phyloP scores from a whole-genome alignment of 2,329 filamentous ascomycete species.

The Ascochyta viciae-villosae region DNA sequence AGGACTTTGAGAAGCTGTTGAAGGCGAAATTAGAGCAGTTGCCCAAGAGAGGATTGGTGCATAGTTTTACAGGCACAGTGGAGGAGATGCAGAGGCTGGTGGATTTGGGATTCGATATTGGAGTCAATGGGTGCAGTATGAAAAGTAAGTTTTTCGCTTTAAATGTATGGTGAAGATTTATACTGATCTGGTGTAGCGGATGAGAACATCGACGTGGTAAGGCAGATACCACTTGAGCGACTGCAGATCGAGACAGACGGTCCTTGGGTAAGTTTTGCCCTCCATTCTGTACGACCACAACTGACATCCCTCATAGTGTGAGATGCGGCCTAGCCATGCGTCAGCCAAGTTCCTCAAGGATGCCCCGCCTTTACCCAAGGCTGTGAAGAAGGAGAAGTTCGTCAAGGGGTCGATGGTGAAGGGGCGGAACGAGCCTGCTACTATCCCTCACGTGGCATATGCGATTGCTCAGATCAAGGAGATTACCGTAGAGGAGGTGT shows the following conservation, averaged over 20 bases:
- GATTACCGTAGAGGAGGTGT: conserved; percentile 79
- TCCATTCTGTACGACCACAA: too few species aligned
- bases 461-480: conserved; percentile 88
- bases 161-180: too few species aligned
- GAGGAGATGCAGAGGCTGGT: conserved; percentile 86
- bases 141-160: conserved; percentile 64
- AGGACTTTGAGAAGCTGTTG: conserved; percentile 65
- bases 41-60: conserved; percentile 81
- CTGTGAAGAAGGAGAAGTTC: conserved; percentile 97
- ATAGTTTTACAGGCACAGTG: conserved; percentile 89
- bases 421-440: conserved; percentile 90
- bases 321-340: conserved; percentile 88
- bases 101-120: conserved; percentile 82
- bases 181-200: conserved; percentile 33
- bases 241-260: conserved; percentile 97
- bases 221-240: conserved; percentile 75
- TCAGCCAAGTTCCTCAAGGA: conserved; percentile 76
- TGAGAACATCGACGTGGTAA: conserved; percentile 85
- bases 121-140: conserved; percentile 95
- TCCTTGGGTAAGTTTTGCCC: conserved; percentile 68
- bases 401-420: conserved; percentile 87
- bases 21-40: conserved; percentile 69
- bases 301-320: conserved; percentile 64
- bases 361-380: conserved; percentile 75
- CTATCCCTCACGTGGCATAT: conserved; percentile 84